Evolutionary conservation across 2,329 filamentous ascomycete species (phyloP).

Genomic region (Amylocarpus encephaloides): DNA sequence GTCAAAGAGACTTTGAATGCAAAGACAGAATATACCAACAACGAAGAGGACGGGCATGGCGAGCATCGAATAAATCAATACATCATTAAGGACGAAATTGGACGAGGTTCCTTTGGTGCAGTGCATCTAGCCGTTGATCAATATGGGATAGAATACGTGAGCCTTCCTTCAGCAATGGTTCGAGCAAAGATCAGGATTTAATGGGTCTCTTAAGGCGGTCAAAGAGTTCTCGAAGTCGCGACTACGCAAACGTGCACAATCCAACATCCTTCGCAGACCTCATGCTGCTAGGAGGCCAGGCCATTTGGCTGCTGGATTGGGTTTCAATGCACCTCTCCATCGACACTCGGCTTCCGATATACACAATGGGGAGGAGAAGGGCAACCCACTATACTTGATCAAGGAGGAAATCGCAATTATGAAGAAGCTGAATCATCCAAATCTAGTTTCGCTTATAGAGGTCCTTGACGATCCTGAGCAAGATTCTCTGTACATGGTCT

Average conservation of each 20-base stretch:
- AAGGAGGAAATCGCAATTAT: slow-evolving; percentile 97
- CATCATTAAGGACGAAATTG: slow-evolving; percentile 88
- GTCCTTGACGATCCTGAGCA: slow-evolving; percentile 93
- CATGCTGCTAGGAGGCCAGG: slow-evolving; percentile 47
- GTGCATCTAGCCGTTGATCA: slow-evolving; percentile 89
- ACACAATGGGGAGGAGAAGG: slow-evolving; percentile 53
- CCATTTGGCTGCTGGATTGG: slow-evolving; percentile 37
- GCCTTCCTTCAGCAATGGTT: slow-evolving; percentile 26
- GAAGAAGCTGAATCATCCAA: slow-evolving; percentile 95
- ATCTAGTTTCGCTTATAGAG: slow-evolving; percentile 88
- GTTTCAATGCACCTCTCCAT: slow-evolving; percentile 38
- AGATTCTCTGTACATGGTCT: slow-evolving; percentile 95
- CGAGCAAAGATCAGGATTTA: neutral
- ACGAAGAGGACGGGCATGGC: slow-evolving; percentile 71
- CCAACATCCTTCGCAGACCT: slow-evolving; percentile 69
- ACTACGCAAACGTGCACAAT: slow-evolving; percentile 82
- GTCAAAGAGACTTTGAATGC: slow-evolving; percentile 91
- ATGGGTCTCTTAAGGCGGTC: slow-evolving; percentile 60
- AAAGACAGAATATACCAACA: slow-evolving; percentile 77
- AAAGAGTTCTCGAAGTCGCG: slow-evolving; percentile 97
- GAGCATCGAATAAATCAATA: slow-evolving; percentile 94
- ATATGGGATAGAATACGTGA: slow-evolving; percentile 87
- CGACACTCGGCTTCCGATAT: slow-evolving; percentile 49
- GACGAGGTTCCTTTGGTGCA: slow-evolving; percentile 89
- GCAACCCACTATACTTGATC: slow-evolving; percentile 74